Evolutionary conservation across 1,284 basidiomycete species (phyloP).

Genomic region (Apiotrichum porosum): DNA sequence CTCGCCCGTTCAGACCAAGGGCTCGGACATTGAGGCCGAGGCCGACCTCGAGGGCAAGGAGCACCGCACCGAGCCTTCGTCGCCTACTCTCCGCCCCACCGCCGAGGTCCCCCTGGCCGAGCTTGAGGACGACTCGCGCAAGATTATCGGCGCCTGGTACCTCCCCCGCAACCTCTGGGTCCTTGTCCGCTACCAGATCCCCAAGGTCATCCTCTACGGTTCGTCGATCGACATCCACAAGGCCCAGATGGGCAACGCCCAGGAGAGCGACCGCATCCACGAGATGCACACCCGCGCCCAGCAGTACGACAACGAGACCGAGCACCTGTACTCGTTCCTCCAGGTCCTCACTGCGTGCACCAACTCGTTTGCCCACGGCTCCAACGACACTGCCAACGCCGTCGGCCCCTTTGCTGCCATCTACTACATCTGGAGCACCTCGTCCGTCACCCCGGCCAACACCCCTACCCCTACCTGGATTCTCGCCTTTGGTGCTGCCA

Average conservation of each 20-base stretch:
- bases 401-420: constrained; percentile 46
- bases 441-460: constrained; percentile 34
- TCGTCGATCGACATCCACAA: constrained; percentile 46
- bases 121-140: constrained; percentile 27
- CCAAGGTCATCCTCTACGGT: constrained; percentile 33
- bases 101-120: constrained; percentile 22
- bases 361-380: constrained; percentile 53
- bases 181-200: constrained; percentile 44
- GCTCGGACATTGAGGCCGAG: constrained; percentile 1
- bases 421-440: constrained; percentile 48
- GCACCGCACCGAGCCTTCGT: background rate
- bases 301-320: constrained; percentile 52
- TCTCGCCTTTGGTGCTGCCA: constrained; percentile 47
- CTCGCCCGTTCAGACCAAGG: background rate
- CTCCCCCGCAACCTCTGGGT: constrained; percentile 49
- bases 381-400: constrained; percentile 48
- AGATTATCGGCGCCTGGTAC: constrained; percentile 38
- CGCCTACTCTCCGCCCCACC: constrained; percentile 3
- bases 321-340: constrained; percentile 53
- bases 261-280: constrained; percentile 40
- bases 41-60: constrained; percentile 6
- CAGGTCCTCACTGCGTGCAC: constrained; percentile 54
- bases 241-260: constrained; percentile 38
- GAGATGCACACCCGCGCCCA: constrained; percentile 47
- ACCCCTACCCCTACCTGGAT: constrained; percentile 51